Conservation (phyloP, 2,329 filamentous ascomycete species). For the Xylaria sp. region DNA sequence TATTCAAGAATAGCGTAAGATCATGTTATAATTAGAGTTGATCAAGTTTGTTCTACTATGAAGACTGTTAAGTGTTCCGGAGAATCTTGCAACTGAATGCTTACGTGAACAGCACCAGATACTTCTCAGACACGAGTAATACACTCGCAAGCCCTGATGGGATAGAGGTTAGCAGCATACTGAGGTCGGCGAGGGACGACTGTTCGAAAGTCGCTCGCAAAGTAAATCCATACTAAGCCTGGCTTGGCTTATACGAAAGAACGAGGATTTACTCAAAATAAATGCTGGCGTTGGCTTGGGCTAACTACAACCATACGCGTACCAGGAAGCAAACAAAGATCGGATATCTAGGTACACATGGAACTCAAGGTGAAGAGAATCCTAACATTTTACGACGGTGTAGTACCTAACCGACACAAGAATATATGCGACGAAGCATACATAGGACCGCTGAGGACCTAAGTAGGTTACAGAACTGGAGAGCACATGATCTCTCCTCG, state of each 20-base stretch:
- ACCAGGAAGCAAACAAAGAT: neutral
- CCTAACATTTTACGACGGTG: constrained; percentile 39
- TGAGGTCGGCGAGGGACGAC: too few species aligned
- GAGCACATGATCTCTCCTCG: constrained; percentile 31
- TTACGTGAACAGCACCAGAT: too few species aligned
- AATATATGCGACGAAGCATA: constrained; percentile 37
- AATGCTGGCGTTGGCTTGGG: neutral
- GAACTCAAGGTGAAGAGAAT: constrained; percentile 33
- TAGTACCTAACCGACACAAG: constrained; percentile 35
- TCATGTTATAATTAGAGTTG: too few species aligned
- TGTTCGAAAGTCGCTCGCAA: too few species aligned
- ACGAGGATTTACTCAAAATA: neutral
- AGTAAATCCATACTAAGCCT: too few species aligned
- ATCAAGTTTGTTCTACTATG: too few species aligned
- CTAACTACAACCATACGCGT: neutral
- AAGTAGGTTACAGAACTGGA: constrained; percentile 19
- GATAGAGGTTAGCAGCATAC: too few species aligned
- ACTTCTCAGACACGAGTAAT: too few species aligned
- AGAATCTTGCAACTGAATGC: too few species aligned
- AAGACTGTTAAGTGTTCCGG: too few species aligned
- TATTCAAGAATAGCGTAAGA: too few species aligned
- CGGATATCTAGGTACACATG: neutral
- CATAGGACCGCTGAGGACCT: constrained; percentile 18
- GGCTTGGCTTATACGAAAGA: neutral
- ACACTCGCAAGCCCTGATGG: too few species aligned